Evolutionary conservation across 768 basidiomycete genomes (phyloP).

Genomic region (Strobilomyces confusus): DNA sequence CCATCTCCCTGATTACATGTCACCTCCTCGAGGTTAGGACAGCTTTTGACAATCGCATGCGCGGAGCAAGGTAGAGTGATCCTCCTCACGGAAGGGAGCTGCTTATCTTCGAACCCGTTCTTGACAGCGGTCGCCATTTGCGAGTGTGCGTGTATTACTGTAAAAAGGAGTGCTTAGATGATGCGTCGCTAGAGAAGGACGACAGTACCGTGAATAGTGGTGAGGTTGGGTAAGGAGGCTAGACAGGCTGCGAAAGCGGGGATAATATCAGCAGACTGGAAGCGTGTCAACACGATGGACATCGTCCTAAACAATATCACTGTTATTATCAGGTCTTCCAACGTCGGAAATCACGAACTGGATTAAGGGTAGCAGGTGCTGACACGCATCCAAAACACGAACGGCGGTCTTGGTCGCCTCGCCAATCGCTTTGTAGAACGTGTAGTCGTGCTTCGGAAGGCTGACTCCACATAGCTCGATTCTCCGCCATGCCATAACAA

Average conservation of each 20-base stretch:
- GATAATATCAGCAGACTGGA: background rate
- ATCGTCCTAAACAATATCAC: background rate
- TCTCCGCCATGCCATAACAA: too few species aligned
- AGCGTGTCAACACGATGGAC: background rate
- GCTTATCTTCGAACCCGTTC: slow-evolving; percentile 4
- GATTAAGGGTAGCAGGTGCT: slow-evolving; percentile 2
- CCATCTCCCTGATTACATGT: slow-evolving; percentile 6
- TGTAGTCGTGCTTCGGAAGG: too few species aligned
- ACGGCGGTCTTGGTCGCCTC: background rate
- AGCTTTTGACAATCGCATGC: too few species aligned
- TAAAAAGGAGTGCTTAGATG: too few species aligned
- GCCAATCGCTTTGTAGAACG: background rate
- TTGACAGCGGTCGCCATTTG: slow-evolving; percentile 3
- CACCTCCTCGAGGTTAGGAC: slow-evolving; percentile 10
- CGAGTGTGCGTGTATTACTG: background rate
- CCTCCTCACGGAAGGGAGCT: slow-evolving; percentile 7
- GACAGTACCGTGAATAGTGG: slow-evolving; percentile 7
- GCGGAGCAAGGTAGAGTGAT: slow-evolving; percentile 3
- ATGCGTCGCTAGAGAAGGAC: too few species aligned
- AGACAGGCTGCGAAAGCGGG: background rate
- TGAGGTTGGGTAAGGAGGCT: slow-evolving; percentile 1
- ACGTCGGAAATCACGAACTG: background rate
- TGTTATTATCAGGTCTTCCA: too few species aligned
- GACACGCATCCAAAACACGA: background rate
- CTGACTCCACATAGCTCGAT: too few species aligned